phyloP scores from a whole-genome alignment of 768 basidiomycete species.

The Cyclocybe aegerita region DNA sequence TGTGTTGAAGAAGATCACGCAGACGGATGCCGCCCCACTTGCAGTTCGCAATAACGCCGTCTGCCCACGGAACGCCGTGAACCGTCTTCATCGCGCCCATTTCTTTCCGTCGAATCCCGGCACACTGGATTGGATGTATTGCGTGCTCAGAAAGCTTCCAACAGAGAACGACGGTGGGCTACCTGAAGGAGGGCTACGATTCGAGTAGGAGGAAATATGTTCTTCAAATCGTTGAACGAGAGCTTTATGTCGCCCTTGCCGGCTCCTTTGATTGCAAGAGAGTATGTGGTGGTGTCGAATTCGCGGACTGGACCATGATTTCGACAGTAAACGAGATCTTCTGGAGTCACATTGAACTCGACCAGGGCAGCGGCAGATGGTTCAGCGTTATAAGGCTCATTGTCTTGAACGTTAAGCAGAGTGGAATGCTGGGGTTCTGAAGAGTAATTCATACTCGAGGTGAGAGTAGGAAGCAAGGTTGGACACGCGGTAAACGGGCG shows the following conservation, averaged over 20 bases:
- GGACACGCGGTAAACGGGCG: slow-evolving; percentile 3
- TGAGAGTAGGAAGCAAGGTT: slow-evolving; percentile 5
- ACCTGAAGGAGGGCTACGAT: slow-evolving; percentile 61
- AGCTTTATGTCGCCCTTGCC: slow-evolving; percentile 30
- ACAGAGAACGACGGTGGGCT: slow-evolving; percentile 2
- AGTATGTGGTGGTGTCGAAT: slow-evolving; percentile 46
- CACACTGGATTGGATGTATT: slow-evolving; percentile 39
- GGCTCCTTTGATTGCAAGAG: slow-evolving; percentile 35
- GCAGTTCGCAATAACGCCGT: slow-evolving; percentile 71
- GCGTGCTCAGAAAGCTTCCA: slow-evolving; percentile 2
- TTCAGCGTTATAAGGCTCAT: slow-evolving; percentile 70
- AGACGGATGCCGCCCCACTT: slow-evolving; percentile 64
- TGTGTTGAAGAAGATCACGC: slow-evolving; percentile 51
- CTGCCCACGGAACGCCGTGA: slow-evolving; percentile 61
- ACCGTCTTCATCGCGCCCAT: slow-evolving; percentile 61
- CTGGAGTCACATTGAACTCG: slow-evolving; percentile 60
- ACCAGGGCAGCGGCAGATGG: slow-evolving; percentile 54
- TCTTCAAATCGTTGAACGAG: slow-evolving; percentile 39
- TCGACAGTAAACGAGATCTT: slow-evolving; percentile 65
- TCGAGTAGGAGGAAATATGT: slow-evolving; percentile 35
- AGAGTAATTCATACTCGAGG: slow-evolving; percentile 42
- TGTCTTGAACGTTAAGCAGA: slow-evolving; percentile 41
- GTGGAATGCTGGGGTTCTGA: slow-evolving; percentile 50
- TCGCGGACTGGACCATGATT: slow-evolving; percentile 66
- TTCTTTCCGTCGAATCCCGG: slow-evolving; percentile 66